Base-by-base conservation (phyloP, 352 stramenopile genomes). In the Aphanomyces astaci region DNA sequence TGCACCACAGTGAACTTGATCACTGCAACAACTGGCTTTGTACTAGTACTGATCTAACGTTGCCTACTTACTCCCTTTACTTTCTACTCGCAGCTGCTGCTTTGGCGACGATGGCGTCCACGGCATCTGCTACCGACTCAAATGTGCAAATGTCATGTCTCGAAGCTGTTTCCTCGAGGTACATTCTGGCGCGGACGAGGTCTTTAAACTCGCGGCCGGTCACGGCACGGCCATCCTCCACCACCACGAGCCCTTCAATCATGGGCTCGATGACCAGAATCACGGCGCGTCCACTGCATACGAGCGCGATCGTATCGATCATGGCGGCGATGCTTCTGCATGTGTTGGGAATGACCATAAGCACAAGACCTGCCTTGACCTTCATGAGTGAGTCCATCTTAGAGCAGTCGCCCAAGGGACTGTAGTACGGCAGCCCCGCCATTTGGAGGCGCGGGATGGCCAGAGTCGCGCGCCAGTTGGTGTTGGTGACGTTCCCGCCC, bases 91-190 rank as follows among this genome's bases (percentile, higher is more conserved):
- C n/a, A n/a, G n/a, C n/a, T n/a, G n/a, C n/a, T 24, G 56, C 56
- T 31, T 48, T 51, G 56, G 24, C 32, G 11, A 90, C 67, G 64
- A 94, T 88, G 53, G 73, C 80, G 39, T 83, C 75, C 25, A 94
- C 76, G 4, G 86, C 84, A 19, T 78, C 64, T 1, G 72, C 71
- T 11, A 92, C 84, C 0, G 80, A 90, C 52, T 80, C 64, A 57
- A 93, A 92, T 36, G 95, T 79, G 11, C 80, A 74, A 4, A 93
- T 78, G 63, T 89, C 76, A 70, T 93, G 84, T 31, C 88, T 84
- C 66, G 89, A 77, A 1, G 88, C 88, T 72, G 89, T 93, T 67
- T 96, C 88, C n/a, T 78, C 75, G 25, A 96, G 69, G 75, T 96
- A 96, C 3, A 73, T 72, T 33, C 87, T 78, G 1, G 85, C 88